A percentile compares a stretch with the other conserved stretches of the same genome.
Evolutionary conservation across 768 basidiomycete genomes (phyloP).

Genomic region (Mycena pura): DNA sequence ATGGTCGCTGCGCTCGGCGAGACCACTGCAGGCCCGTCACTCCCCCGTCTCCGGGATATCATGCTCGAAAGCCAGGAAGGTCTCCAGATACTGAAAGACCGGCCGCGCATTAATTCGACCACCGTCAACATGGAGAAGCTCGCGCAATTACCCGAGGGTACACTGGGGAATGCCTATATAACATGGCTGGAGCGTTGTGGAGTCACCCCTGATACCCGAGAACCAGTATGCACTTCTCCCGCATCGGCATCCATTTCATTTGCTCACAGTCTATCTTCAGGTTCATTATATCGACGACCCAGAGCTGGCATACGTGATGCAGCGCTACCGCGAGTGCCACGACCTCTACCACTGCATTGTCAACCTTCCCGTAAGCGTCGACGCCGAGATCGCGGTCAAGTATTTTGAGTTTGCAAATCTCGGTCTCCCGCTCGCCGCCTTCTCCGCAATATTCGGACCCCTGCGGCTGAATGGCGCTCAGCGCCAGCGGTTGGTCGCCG

Average conservation of each 20-base stretch:
- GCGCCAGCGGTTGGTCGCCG: conserved; percentile 65
- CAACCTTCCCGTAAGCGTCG: conserved; percentile 87
- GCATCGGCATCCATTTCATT: too few species aligned
- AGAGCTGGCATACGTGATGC: conserved; percentile 97
- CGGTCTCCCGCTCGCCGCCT: conserved; percentile 83
- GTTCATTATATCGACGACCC: conserved; percentile 95
- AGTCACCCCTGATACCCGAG: conserved; percentile 92
- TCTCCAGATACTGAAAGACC: conserved; percentile 78
- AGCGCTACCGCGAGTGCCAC: conserved; percentile 96
- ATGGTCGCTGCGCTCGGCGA: conserved; percentile 96
- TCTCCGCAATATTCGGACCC: conserved; percentile 83
- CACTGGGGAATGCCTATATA: conserved; percentile 85
- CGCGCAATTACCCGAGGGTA: conserved; percentile 72
- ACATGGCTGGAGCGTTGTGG: conserved; percentile 90
- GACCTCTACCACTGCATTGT: conserved; percentile 96
- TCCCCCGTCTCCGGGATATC: conserved; percentile 75
- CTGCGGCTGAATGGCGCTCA: conserved; percentile 68
- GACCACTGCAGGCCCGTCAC: conserved; percentile 82
- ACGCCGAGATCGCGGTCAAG: conserved; percentile 93
- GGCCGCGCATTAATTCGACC: conserved; percentile 80
- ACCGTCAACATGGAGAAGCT: conserved; percentile 79
- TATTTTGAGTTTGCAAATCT: conserved; percentile 94
- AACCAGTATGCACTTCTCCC: conserved; percentile 63
- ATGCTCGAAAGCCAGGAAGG: conserved; percentile 88
- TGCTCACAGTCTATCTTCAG: conserved; percentile 45